Conservation (phyloP, 768 basidiomycete species). For the Gyrodon lividus region DNA sequence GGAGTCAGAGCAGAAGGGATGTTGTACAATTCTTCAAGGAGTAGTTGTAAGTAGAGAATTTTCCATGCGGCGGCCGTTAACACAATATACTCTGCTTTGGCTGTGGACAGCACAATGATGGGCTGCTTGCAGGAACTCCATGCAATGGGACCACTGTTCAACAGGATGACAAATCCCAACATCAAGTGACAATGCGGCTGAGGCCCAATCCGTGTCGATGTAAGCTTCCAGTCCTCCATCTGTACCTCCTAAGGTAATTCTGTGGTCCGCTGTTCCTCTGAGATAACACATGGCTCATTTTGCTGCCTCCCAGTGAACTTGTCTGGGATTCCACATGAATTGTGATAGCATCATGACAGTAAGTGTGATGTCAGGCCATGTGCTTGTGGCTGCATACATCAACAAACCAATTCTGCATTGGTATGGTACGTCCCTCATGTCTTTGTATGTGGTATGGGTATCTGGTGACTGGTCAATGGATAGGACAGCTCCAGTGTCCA, state of each 20-base stretch:
- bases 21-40: neutral
- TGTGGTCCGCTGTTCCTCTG: neutral
- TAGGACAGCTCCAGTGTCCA: no score
- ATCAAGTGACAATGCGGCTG: conserved; percentile 23
- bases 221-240: conserved; percentile 4
- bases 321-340: neutral
- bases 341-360: conserved; percentile 14
- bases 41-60: no score
- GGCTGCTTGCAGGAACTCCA: conserved; percentile 26
- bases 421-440: conserved; percentile 11
- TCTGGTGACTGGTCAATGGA: no score
- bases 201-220: conserved; percentile 28
- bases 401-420: conserved; percentile 30
- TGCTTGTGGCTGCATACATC: conserved; percentile 33
- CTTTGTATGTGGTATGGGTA: no score
- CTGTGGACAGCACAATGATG: conserved; percentile 24
- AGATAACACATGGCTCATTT: conserved; percentile 15
- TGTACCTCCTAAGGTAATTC: no score
- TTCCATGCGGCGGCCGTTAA: neutral
- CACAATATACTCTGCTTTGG: conserved; percentile 29
- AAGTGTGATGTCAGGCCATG: conserved; percentile 34
- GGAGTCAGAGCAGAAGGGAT: neutral
- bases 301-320: neutral
- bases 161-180: conserved; percentile 23
- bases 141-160: conserved; percentile 16